A percentile compares a stretch with the other conserved stretches of the same genome.
phyloP scores from a whole-genome alignment of 2,329 filamentous ascomycete genomes.

The Setomelanomma holmii region DNA sequence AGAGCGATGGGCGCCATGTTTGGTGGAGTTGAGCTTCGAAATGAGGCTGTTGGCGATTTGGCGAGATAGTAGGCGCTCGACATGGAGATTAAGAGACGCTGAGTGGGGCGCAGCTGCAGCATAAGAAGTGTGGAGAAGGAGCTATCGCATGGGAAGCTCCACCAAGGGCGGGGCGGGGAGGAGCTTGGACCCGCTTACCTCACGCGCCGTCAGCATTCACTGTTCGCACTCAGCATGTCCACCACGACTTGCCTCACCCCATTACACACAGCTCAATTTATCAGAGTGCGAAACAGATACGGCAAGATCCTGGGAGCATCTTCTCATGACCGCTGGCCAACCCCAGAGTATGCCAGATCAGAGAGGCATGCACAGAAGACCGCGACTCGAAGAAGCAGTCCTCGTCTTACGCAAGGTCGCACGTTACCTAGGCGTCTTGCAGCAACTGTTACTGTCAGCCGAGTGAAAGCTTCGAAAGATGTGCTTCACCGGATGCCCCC shows the following conservation, averaged over 20 bases:
- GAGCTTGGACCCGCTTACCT: background rate
- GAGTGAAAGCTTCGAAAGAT: too few species aligned
- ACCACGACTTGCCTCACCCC: background rate
- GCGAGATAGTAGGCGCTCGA: constrained; percentile 34
- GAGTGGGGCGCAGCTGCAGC: background rate
- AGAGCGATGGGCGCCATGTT: constrained; percentile 47
- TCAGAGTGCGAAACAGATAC: too few species aligned
- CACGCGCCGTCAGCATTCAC: background rate
- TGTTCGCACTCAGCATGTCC: background rate
- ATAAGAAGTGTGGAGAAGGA: background rate
- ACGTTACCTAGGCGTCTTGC: too few species aligned
- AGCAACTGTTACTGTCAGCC: too few species aligned
- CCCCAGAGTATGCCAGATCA: too few species aligned
- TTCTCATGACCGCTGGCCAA: too few species aligned
- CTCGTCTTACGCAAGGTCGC: too few species aligned
- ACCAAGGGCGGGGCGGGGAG: background rate
- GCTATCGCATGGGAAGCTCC: background rate
- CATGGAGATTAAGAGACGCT: constrained; percentile 11
- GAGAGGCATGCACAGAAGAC: too few species aligned
- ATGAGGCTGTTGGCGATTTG: constrained; percentile 15
- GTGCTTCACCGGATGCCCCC: too few species aligned
- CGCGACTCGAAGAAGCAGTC: too few species aligned
- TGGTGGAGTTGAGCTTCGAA: constrained; percentile 5
- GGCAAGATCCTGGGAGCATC: too few species aligned
- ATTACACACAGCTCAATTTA: background rate